phyloP scores from a whole-genome alignment of 768 basidiomycete species.

The Pleurotus giganteus region DNA sequence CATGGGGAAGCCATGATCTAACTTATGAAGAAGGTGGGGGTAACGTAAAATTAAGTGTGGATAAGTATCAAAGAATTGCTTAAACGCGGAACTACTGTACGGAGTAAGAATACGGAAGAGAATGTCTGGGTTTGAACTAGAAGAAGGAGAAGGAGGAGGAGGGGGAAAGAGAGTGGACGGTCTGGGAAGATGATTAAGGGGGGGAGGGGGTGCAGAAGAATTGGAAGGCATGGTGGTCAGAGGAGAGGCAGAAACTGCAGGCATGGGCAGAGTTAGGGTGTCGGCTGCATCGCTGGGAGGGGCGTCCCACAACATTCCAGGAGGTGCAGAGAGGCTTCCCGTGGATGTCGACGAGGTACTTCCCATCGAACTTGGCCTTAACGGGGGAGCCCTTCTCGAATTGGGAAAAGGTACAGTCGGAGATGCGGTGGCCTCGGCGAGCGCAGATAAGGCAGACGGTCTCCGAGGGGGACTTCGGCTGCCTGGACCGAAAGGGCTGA shows the following conservation, averaged over 20 bases:
- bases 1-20: neutral
- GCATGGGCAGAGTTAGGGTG: slow-evolving; percentile 18
- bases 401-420: neutral
- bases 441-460: slow-evolving; percentile 12
- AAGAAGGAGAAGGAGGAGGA: neutral
- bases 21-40: neutral
- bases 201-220: slow-evolving; percentile 19
- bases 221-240: slow-evolving; percentile 24
- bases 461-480: slow-evolving; percentile 10
- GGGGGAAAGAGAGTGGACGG: too few relatives aligned
- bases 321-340: slow-evolving; percentile 18
- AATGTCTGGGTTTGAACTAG: neutral
- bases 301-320: slow-evolving; percentile 19
- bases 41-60: neutral
- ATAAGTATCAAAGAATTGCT: neutral
- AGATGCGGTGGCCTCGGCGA: slow-evolving; percentile 1
- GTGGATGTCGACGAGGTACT: slow-evolving; percentile 7
- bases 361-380: slow-evolving; percentile 7
- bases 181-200: too few relatives aligned
- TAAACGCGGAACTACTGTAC: neutral
- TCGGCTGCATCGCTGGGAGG: slow-evolving; percentile 9
- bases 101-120: neutral
- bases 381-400: slow-evolving; percentile 1
- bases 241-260: slow-evolving; percentile 29
- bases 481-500: slow-evolving; percentile 5